Percentiles rank a stretch among this genome's conserved stretches.
phyloP scores from a whole-genome alignment of 345 rosid species.

The Syzygium oleosum region DNA sequence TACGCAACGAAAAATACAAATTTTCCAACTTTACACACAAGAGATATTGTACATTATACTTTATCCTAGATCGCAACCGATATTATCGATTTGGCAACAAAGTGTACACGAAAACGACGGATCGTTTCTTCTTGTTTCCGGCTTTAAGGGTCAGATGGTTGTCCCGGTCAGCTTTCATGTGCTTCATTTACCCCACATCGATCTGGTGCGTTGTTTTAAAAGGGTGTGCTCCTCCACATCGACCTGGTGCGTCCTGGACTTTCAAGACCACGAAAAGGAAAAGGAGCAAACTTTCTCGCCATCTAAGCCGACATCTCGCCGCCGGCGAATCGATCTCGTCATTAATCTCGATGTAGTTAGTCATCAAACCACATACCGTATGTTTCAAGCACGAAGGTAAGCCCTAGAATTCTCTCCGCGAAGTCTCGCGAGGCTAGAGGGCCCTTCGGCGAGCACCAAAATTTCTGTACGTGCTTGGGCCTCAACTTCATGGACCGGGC shows the following conservation, averaged over 20 bases:
- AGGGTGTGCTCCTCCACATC: not conserved
- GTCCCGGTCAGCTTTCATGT: not conserved
- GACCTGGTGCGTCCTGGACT: accelerated
- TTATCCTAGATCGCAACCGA: not conserved
- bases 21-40: not conserved
- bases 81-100: too few relatives aligned
- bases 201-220: not conserved
- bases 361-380: not conserved
- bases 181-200: not conserved
- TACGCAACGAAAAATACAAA: not conserved
- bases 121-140: not conserved
- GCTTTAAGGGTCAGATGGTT: not conserved
- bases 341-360: too few relatives aligned
- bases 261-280: not conserved
- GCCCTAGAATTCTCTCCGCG: not conserved
- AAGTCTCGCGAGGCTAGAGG: not conserved
- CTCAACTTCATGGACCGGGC: not conserved
- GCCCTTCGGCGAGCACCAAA: not conserved
- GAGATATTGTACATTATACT: not conserved
- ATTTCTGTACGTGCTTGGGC: not conserved
- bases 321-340: not conserved
- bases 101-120: not conserved
- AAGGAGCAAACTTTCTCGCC: not conserved
- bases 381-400: not conserved
- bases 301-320: not conserved